A percentile compares a stretch with the other conserved stretches of the same genome.
Evolutionary conservation across 129 eudicot genomes (phyloP).

Genomic region (Artemisia tridentata): DNA sequence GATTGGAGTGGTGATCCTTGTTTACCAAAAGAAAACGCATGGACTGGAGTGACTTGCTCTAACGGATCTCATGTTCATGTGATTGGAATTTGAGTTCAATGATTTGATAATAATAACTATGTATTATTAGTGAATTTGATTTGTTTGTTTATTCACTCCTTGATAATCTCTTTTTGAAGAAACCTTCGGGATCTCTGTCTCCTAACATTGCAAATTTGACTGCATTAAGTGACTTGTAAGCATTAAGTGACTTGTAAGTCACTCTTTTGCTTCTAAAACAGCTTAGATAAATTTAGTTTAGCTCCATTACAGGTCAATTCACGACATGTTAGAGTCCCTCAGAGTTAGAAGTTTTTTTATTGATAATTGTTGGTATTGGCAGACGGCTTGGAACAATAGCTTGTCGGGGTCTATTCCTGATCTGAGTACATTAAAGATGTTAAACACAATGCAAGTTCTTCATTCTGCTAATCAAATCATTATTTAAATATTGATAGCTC

Average conservation of each 20-base stretch:
- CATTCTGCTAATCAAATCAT: no score
- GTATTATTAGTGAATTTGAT: not conserved
- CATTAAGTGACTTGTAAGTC: conserved; percentile 58
- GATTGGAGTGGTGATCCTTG: conserved; percentile 99
- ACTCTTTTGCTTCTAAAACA: conserved; percentile 10
- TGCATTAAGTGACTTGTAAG: conserved; percentile 62
- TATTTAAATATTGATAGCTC: no score
- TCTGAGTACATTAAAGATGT: conserved; percentile 47
- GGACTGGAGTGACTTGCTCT: conserved; percentile 89
- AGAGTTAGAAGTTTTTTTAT: conserved; percentile 10
- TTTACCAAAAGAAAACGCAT: conserved; percentile 71
- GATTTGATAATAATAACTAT: not conserved
- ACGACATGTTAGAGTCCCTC: not conserved
- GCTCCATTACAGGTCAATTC: not conserved
- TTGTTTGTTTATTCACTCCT: conserved; percentile 6
- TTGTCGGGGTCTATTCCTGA: conserved; percentile 68
- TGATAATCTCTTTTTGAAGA: conserved; percentile 34
- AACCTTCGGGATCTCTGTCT: conserved; percentile 70
- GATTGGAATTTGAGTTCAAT: conserved; percentile 56
- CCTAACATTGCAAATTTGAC: conserved; percentile 62
- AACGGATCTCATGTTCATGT: conserved; percentile 62
- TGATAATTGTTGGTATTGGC: conserved; percentile 24
- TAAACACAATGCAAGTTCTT: conserved; percentile 56
- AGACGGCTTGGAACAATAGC: conserved; percentile 75
- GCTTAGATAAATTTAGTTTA: not conserved